These are phyloP conservation scores for Eucalyptus regnans DNA, from an alignment of 345 rosid species.

Conservation along the genomic window DNA sequence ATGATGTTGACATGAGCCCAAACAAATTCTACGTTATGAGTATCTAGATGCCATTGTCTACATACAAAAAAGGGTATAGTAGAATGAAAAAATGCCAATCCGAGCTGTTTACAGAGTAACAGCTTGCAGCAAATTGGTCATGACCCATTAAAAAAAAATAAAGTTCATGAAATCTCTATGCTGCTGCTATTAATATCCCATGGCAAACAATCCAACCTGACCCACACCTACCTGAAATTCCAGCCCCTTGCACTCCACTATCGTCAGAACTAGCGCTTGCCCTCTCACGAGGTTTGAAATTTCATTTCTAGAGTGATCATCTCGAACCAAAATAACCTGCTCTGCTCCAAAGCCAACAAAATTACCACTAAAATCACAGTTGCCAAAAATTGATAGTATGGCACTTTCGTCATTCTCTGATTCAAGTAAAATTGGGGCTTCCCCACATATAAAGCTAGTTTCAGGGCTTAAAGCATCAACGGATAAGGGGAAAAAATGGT, in stretches of 20 bases:
- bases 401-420: slow-evolving; percentile 15
- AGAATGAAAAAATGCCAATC: neutral
- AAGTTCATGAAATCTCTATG: neutral
- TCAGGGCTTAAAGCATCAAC: slow-evolving; percentile 25
- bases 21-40: neutral
- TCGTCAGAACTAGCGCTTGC: neutral
- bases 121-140: neutral
- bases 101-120: neutral
- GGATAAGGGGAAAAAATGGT: slow-evolving; percentile 19
- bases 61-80: neutral
- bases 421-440: slow-evolving; percentile 35
- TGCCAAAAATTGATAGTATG: neutral
- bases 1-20: neutral
- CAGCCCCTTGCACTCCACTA: slow-evolving; percentile 1
- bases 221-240: neutral
- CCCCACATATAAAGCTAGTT: slow-evolving; percentile 27
- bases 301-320: neutral
- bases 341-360: neutral
- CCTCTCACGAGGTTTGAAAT: neutral
- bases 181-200: neutral
- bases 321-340: slow-evolving; percentile 4
- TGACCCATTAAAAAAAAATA: neutral
- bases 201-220: neutral
- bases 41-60: neutral
- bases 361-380: neutral